Conservation (phyloP, 305 asterid genomes). For the Rubia balearica region DNA sequence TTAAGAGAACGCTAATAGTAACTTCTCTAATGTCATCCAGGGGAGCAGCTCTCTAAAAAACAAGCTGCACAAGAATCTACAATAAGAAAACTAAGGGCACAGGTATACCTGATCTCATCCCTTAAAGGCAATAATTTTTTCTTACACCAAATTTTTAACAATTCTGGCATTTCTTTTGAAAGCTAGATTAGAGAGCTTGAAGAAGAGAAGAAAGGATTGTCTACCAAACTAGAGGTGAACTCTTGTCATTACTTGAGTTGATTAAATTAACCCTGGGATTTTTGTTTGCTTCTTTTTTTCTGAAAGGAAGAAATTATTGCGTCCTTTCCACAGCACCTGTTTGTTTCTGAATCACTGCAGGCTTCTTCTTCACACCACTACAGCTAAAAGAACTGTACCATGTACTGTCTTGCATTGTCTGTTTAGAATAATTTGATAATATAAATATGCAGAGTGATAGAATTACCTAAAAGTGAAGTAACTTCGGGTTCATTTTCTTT, state of each 20-base stretch:
- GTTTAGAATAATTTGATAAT: neutral
- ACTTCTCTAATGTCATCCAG: slow-evolving; percentile 37
- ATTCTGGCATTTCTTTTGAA: slow-evolving; percentile 37
- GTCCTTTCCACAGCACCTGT: neutral
- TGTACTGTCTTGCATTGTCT: neutral
- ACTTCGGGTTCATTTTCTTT: neutral
- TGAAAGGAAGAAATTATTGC: neutral
- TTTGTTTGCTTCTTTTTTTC: neutral
- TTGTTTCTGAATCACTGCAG: neutral
- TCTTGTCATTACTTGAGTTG: slow-evolving; percentile 11
- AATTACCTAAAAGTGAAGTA: neutral
- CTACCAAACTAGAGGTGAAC: slow-evolving; percentile 66
- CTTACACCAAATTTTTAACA: slow-evolving; percentile 17
- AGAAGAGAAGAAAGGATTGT: slow-evolving; percentile 85
- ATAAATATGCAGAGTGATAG: neutral
- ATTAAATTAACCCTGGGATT: neutral
- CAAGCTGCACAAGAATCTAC: slow-evolving; percentile 92
- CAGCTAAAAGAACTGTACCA: neutral
- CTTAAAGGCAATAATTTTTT: slow-evolving; percentile 9
- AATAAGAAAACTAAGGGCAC: slow-evolving; percentile 90
- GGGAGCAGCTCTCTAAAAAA: slow-evolving; percentile 90
- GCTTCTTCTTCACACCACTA: neutral
- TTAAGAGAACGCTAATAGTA: slow-evolving; percentile 13
- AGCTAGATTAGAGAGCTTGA: slow-evolving; percentile 94
- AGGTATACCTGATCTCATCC: slow-evolving; percentile 35